A percentile compares a stretch with the other conserved stretches of the same genome.
These are phyloP conservation scores for Epichloe glyceriae DNA, from an alignment of 2,329 filamentous ascomycete species.

Conservation along the genomic window DNA sequence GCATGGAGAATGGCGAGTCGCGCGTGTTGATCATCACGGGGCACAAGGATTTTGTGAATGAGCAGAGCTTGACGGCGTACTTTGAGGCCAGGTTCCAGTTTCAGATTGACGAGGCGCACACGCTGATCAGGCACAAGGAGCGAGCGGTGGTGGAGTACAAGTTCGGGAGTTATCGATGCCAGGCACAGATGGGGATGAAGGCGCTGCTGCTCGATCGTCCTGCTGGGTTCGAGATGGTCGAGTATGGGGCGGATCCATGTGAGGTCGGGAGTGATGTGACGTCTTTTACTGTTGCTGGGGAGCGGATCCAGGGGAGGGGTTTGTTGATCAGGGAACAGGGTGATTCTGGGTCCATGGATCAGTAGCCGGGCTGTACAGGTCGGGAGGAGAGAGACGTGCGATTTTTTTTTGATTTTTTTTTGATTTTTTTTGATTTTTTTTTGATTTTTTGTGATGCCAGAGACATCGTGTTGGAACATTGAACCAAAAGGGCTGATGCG, in stretches of 20 bases:
- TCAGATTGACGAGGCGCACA: conserved; percentile 31
- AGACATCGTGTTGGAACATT: not conserved
- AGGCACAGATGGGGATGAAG: conserved; percentile 36
- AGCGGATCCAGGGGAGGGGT: conserved; percentile 20
- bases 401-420: not conserved
- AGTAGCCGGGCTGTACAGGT: too few species aligned
- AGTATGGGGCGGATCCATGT: conserved; percentile 26
- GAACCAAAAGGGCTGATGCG: too few species aligned
- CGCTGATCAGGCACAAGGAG: conserved; percentile 14
- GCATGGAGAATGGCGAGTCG: conserved; percentile 19
- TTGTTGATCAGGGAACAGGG: conserved; percentile 4
- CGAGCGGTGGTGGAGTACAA: conserved; percentile 32
- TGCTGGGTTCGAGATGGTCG: conserved; percentile 22
- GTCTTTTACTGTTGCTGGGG: conserved; percentile 19
- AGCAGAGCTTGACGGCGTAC: conserved; percentile 22
- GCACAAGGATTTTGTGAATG: conserved; percentile 29
- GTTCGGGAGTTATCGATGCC: conserved; percentile 42
- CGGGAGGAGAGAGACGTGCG: not conserved
- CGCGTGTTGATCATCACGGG: conserved; percentile 40
- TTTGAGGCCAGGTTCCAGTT: conserved; percentile 32
- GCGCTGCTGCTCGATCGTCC: conserved; percentile 23
- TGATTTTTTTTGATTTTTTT: not conserved
- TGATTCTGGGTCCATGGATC: too few species aligned
- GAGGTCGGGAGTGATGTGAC: conserved; percentile 21
- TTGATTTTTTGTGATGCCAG: not conserved